phyloP scores from a whole-genome alignment of 805 yeast species.

The Kluyveromyces wickerhamii region DNA sequence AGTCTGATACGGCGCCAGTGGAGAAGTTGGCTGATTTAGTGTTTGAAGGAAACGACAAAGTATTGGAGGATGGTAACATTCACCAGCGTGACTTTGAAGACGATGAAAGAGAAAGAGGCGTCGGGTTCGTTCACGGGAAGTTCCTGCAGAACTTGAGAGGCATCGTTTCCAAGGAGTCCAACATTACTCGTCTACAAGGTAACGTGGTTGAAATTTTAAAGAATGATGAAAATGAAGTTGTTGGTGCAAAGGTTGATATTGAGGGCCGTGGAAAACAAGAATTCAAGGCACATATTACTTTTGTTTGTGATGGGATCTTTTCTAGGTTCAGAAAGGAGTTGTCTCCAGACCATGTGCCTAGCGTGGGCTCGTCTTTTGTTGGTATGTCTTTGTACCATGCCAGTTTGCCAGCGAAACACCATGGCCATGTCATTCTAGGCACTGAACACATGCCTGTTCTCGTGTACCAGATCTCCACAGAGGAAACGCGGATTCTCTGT shows the following conservation, averaged over 20 bases:
- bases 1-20: conserved; percentile 38
- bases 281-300: conserved; percentile 55
- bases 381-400: conserved; percentile 75
- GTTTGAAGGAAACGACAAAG: conserved; percentile 49
- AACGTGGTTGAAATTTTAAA: conserved; percentile 63
- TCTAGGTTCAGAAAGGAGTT: conserved; percentile 82
- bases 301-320: conserved; percentile 89
- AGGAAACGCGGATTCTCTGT: conserved; percentile 82
- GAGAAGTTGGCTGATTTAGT: conserved; percentile 50
- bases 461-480: conserved; percentile 76
- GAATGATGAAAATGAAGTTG: conserved; percentile 48
- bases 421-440: conserved; percentile 89
- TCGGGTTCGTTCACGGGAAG: conserved; percentile 88
- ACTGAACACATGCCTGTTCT: conserved; percentile 73
- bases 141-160: conserved; percentile 70
- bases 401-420: conserved; percentile 59
- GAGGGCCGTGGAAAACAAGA: conserved; percentile 35
- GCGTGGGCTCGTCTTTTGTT: conserved; percentile 74
- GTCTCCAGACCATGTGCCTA: conserved; percentile 52
- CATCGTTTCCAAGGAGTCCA: conserved; percentile 60
- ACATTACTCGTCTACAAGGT: conserved; percentile 75
- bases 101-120: conserved; percentile 55
- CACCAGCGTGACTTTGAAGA: conserved; percentile 47
- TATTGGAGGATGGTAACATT: conserved; percentile 43
- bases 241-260: conserved; percentile 63